Base-by-base conservation (phyloP, 352 stramenopile species). In the Phytopythium aichiense region DNA sequence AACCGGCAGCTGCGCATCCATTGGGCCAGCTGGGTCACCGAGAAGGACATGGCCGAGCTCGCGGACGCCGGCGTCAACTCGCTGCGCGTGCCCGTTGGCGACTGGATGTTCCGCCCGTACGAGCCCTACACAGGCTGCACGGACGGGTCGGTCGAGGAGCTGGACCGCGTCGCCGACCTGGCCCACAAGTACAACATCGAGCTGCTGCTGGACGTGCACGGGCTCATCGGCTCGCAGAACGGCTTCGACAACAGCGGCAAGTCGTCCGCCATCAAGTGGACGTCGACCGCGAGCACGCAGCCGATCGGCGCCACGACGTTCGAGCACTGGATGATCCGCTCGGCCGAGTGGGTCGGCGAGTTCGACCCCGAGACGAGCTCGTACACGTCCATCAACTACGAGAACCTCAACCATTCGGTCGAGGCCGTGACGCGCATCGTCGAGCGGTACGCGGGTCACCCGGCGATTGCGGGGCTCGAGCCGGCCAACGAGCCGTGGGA, bases 401-500 rank as follows among this genome's bases (percentile, higher is more conserved):
- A 71, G 6, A 96, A 98, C 68, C 77, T 98, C 63, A 84, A 93
- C 65, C 91, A 98, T 69, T 94, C 89, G 15, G 77, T 98, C 18
- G 67, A 81, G 42, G 92, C 91, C n/a, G 88, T 98, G 56, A 73
- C 88, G 31, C 73, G 70, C 6, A 96, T 98, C 66, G 92, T 98
- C 8, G 79, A 96, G 62, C 74, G 80, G 23, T 98, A 98, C 72
- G 72, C 76, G 30, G 78, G 75, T 50, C 79, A 98, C 72, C 87
- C 86, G 12, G 87, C 88, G 11, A 88, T 98, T 12, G 75, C 98
- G 25, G 95, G 93, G 15, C 50, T 98, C 22, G 87, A 98, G 67
- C 93, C 94, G 9, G 91, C 98, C 45, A 98, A 98, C 69, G 95
- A 98, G 64, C 95, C 95, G 20, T 98, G 94, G 94, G 88, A 98